Evolutionary conservation across 129 eudicot genomes (phyloP), one percentile per base, ranked within the genome.

Genomic region (Flaveria trinervia): DNA sequence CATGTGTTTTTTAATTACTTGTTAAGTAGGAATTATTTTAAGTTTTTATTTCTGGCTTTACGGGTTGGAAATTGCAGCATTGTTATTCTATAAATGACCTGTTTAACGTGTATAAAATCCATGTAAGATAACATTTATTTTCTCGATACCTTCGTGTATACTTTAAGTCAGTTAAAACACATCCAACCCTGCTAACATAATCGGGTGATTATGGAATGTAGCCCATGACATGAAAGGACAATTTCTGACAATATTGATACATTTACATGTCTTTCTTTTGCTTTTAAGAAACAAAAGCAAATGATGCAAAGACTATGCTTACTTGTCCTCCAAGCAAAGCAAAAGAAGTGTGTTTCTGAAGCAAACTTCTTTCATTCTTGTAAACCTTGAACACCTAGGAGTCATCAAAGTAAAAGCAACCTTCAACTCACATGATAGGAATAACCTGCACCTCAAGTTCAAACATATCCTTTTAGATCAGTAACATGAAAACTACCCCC

Each of bases 291-390:
- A 65, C 52, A 65, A 39, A 11, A 65, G 39, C 64, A 48, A 75
- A 46, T 44, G 79, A 17, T 64, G 57, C 46, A 64, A 62, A 75
- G 56, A 22, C 28, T 39, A 22, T 30, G 70, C 7, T 60, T 71
- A 43, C 77, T 71, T 49, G 23, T 46, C 41, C 43, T 69, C 45
- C 73, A 79, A 60, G 77, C 77, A 72, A 74, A 79, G 71, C 50
- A 64, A 73, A 36, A 48, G 65, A 79, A 62, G 69, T 13, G 73
- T 71, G 65, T 49, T 64, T 59, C 51, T 18, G 46, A 79, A 79
- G 73, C 73, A 71, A 79, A 39, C 46, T 51, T 62, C 72, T 16
- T 61, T 64, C 50, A 66, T 66, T 43, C 71, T 48, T 33, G 11
- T 36, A 23, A 36, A 68, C 41, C 51, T 48, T 33, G 13, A 30